Evolutionary conservation across 1,284 basidiomycete genomes (phyloP).

Genomic region (Mycosarcoma maydis): DNA sequence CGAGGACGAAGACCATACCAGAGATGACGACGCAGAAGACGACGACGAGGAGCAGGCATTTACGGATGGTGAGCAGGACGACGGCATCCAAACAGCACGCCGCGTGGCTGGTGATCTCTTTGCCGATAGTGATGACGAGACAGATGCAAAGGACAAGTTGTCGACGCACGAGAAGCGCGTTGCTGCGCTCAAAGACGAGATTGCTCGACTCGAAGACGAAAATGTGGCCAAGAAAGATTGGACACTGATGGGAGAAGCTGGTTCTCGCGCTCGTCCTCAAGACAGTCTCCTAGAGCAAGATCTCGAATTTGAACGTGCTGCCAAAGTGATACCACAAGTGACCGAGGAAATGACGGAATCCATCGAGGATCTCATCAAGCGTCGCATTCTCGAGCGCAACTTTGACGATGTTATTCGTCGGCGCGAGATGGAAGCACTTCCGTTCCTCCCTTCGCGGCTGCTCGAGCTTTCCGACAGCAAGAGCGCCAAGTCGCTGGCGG

Average conservation of each 20-base stretch:
- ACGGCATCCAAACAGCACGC: constrained; percentile 68
- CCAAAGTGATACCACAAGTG: constrained; percentile 86
- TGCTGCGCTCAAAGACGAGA: constrained; percentile 70
- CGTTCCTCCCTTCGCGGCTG: constrained; percentile 85
- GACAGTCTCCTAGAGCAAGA: constrained; percentile 93
- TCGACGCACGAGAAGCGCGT: constrained; percentile 71
- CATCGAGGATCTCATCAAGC: constrained; percentile 91
- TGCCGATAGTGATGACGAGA: constrained; percentile 70
- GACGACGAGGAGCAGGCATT: constrained; percentile 52
- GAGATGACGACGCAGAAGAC: constrained; percentile 37
- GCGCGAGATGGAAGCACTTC: constrained; percentile 75
- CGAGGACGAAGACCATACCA: constrained; percentile 56
- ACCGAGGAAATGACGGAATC: constrained; percentile 86
- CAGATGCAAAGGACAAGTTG: constrained; percentile 52
- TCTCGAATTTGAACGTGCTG: constrained; percentile 88
- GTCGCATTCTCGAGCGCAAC: constrained; percentile 81
- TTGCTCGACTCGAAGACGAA: constrained; percentile 71
- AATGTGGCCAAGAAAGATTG: constrained; percentile 78
- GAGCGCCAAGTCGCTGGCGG: constrained; percentile 80
- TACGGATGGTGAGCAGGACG: constrained; percentile 58
- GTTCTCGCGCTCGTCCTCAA: constrained; percentile 81
- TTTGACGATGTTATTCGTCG: constrained; percentile 92
- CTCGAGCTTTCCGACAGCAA: constrained; percentile 86
- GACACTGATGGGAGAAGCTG: constrained; percentile 91
- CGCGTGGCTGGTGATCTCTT: constrained; percentile 72